Evolutionary conservation across 129 eudicot species (phyloP), one percentile per base, ranked within the genome.

Genomic region (Ambrosia artemisiifolia): DNA sequence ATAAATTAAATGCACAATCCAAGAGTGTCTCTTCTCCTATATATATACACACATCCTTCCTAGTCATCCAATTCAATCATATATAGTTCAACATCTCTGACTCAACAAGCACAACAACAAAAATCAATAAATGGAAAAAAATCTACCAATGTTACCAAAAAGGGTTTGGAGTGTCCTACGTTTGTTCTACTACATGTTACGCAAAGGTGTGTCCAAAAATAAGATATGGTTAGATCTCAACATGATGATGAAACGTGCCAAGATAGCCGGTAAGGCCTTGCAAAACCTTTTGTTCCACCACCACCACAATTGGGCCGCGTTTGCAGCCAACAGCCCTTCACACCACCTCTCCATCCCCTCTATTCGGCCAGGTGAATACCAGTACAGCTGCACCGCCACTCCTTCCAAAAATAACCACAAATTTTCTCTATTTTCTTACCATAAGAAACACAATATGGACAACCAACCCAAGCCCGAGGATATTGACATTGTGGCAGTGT

Each of bases 211-310:
- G 8, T 86, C 89, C 18, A 86, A 89, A 33, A 79, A 63, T 20
- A 89, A 86, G 48, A 13, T 86, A 14, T 16, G 84, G 67, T 46
- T 80, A 14, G 86, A 89, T 24, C 87, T 89, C 54, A 86, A 80
- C 81, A 57, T 80, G 77, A 71, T 87, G 87, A 68, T 84, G 83
- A 84, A 84, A 51, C 91, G 89, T 65, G 89, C 81, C 59, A 86
- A 89, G 55, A 70, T 89, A 74, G 84, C 84, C 24, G 87, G 87
- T 5, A 85, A 83, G 46, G 70, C 86, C 6, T 67, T 85, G 17
- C 90, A 88, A 36, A 85, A 82, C 49, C 85, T 88, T 56, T 65
- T 88, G 78, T 82, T 84, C 79, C 90, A 85, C 78, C 83, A 85
- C 87, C 71, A 65, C 80, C 85, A 81, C 44, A 11, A 67, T 20